phyloP scores from a whole-genome alignment of 371 early-diverging fungal species.

The Mucor piriformis region DNA sequence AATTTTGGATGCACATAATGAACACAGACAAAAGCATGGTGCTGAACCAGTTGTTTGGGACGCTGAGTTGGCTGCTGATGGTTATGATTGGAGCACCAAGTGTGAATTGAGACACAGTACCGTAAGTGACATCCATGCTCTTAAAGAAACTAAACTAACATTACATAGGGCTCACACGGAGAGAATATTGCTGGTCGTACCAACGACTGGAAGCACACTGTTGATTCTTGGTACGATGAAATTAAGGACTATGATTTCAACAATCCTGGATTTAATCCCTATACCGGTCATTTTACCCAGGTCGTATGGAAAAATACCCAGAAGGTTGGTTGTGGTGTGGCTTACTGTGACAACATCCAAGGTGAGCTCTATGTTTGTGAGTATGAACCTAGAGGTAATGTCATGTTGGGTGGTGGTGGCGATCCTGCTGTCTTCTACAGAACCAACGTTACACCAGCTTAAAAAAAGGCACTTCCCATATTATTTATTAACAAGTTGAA shows the following conservation, averaged over 20 bases:
- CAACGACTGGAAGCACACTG: constrained; percentile 26
- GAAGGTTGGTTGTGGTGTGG: constrained; percentile 50
- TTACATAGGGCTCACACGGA: background rate
- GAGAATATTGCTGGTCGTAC: constrained; percentile 57
- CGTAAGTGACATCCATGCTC: background rate
- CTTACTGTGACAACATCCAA: constrained; percentile 30
- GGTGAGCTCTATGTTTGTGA: constrained; percentile 45
- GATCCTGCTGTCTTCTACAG: too few species aligned
- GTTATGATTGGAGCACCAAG: constrained; percentile 33
- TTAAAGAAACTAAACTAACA: background rate
- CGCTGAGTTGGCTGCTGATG: constrained; percentile 36
- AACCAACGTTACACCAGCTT: background rate
- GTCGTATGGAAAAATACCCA: constrained; percentile 56
- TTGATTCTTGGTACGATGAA: constrained; percentile 54
- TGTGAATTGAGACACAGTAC: background rate
- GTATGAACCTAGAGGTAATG: constrained; percentile 46
- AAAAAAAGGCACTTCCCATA: background rate
- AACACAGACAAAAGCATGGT: constrained; percentile 41
- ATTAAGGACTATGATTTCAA: constrained; percentile 42
- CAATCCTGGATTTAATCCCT: constrained; percentile 34
- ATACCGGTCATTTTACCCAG: constrained; percentile 55
- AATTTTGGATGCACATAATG: constrained; percentile 49
- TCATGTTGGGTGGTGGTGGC: constrained; percentile 10
- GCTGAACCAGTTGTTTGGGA: constrained; percentile 51
- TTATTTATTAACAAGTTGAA: constrained; percentile 20